phyloP scores from a whole-genome alignment of 495 filamentous ascomycete species.

The Penicillium lividum region DNA sequence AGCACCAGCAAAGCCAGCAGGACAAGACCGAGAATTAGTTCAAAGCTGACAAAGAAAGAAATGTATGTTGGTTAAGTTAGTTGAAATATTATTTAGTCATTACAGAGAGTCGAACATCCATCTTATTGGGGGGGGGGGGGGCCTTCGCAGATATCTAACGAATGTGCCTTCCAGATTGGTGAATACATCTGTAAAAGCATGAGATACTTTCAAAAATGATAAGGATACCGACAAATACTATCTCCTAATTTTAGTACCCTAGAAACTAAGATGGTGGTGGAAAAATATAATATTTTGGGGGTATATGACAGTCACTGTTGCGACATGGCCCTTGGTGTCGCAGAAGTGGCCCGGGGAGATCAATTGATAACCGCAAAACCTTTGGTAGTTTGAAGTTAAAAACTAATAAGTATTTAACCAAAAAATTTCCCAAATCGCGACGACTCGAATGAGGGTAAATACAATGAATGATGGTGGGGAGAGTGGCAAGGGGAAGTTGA shows the following conservation, averaged over 20 bases:
- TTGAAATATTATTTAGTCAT: background rate
- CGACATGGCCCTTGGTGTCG: background rate
- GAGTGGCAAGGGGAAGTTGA: slow-evolving; percentile 10
- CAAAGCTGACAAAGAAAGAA: background rate
- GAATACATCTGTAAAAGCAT: background rate
- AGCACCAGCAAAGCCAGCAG: background rate
- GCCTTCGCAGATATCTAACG: background rate
- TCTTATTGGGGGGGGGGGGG: background rate
- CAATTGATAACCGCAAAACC: slow-evolving; percentile 21
- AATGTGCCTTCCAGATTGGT: background rate
- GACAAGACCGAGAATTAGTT: too few relatives aligned
- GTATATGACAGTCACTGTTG: slow-evolving; percentile 3
- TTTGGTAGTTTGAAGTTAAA: background rate
- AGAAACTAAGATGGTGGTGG: slow-evolving; percentile 13
- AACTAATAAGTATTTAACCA: background rate
- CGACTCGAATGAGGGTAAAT: slow-evolving; percentile 51
- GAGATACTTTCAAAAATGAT: background rate
- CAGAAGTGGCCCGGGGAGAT: background rate
- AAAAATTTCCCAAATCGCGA: slow-evolving; percentile 19
- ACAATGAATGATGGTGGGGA: slow-evolving; percentile 23
- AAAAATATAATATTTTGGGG: background rate
- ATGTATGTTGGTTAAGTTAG: background rate
- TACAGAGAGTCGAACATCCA: background rate
- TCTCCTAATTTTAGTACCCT: background rate
- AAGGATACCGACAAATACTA: background rate